Evolutionary conservation across 805 yeast species (phyloP).

Genomic region (Yarrowia sp.): DNA sequence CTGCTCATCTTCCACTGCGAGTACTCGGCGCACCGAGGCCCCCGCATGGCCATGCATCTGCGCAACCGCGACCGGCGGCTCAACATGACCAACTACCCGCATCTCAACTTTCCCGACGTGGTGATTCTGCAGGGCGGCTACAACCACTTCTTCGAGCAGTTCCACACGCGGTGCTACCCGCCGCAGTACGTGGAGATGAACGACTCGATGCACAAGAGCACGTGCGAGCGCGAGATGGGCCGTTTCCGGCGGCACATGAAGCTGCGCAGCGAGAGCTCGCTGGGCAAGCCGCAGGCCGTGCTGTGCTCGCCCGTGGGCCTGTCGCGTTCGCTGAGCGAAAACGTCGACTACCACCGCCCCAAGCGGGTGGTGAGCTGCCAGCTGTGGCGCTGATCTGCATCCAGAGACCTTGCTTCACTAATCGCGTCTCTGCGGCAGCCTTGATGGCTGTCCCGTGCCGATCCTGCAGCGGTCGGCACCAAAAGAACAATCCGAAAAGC

Average conservation of each 20-base stretch:
- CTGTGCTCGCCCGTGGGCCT: conserved; percentile 14
- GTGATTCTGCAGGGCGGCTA: conserved; percentile 91
- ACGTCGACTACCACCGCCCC: conserved; percentile 19
- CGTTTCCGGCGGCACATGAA: conserved; percentile 50
- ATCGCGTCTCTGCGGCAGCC: neutral
- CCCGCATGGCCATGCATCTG: conserved; percentile 82
- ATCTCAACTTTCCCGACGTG: conserved; percentile 81
- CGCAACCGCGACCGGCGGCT: conserved; percentile 76
- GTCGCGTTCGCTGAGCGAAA: conserved; percentile 26
- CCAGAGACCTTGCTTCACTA: neutral
- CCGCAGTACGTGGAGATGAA: conserved; percentile 85
- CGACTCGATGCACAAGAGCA: conserved; percentile 47
- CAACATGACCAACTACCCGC: conserved; percentile 75
- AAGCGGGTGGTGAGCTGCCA: conserved; percentile 25
- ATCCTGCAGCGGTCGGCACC: neutral
- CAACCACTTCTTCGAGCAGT: conserved; percentile 64
- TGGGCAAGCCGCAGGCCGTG: conserved; percentile 9
- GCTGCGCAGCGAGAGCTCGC: conserved; percentile 21
- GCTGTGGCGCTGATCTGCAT: conserved; percentile 7
- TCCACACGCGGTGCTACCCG: conserved; percentile 63
- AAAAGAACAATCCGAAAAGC: conserved; percentile 7
- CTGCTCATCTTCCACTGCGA: conserved; percentile 90
- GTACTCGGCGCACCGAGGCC: conserved; percentile 91
- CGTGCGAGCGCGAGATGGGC: conserved; percentile 55
- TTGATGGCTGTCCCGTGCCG: neutral